phyloP scores from a whole-genome alignment of 768 basidiomycete genomes.

The Artomyces pyxidatus region DNA sequence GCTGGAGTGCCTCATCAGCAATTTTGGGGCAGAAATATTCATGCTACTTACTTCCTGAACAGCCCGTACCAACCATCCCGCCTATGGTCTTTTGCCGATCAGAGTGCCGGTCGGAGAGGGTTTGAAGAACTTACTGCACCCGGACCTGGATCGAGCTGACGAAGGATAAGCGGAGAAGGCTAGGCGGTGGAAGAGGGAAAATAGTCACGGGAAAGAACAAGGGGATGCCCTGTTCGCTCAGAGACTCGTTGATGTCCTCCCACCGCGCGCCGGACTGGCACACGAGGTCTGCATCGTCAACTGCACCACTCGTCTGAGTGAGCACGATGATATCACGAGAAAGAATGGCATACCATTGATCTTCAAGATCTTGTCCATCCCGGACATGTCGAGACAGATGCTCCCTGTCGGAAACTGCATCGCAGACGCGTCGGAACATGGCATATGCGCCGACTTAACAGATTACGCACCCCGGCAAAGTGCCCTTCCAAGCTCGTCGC shows the following conservation, averaged over 20 bases:
- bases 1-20: conserved; percentile 30
- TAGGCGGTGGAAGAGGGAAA: neutral
- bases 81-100: conserved; percentile 54
- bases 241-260: conserved; percentile 66
- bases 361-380: conserved; percentile 58
- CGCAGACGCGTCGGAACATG: too few relatives aligned
- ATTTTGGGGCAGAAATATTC: neutral
- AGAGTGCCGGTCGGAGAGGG: too few relatives aligned
- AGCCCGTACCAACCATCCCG: conserved; percentile 85
- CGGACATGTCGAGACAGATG: conserved; percentile 59
- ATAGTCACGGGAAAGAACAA: conserved; percentile 77
- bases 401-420: conserved; percentile 37
- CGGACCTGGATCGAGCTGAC: conserved; percentile 31
- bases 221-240: conserved; percentile 63
- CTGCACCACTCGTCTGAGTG: conserved; percentile 25
- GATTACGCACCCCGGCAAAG: conserved; percentile 53
- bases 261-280: conserved; percentile 73
- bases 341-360: conserved; percentile 33
- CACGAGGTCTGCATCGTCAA: conserved; percentile 62
- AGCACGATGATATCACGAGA: too few relatives aligned
- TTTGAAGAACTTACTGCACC: conserved; percentile 35
- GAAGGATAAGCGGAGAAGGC: neutral
- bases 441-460: too few relatives aligned
- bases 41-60: conserved; percentile 61
- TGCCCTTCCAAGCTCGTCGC: conserved; percentile 88